These are phyloP conservation scores for Ensete glaucum DNA, from an alignment of 176 grass and related monocot species.

Conservation along the genomic window DNA sequence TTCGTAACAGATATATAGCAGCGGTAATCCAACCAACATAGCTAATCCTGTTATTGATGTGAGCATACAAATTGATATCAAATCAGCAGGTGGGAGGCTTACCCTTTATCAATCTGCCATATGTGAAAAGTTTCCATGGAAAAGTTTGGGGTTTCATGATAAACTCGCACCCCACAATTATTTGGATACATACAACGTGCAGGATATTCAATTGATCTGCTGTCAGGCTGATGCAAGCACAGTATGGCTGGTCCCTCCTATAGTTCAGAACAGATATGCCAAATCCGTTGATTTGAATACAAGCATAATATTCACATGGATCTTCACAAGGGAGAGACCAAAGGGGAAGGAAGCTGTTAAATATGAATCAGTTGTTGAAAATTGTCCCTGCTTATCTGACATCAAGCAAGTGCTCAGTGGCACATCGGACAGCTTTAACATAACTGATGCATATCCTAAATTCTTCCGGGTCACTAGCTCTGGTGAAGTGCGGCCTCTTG, in stretches of 20 bases:
- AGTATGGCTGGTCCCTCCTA: conserved; percentile 78
- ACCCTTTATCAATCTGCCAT: conserved; percentile 67
- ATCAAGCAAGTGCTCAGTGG: conserved; percentile 74
- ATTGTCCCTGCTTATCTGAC: conserved; percentile 45
- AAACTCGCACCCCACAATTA: conserved; percentile 64
- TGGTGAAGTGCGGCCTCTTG: conserved; percentile 82
- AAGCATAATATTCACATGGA: conserved; percentile 75
- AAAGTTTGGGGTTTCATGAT: conserved; percentile 38
- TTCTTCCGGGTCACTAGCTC: conserved; percentile 91
- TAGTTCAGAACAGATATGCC: conserved; percentile 59
- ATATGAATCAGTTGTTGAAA: conserved; percentile 56
- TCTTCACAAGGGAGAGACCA: conserved; percentile 87
- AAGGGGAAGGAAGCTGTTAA: conserved; percentile 92
- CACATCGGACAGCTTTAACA: conserved; percentile 48
- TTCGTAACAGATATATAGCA: conserved; percentile 89
- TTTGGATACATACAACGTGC: conserved; percentile 66
- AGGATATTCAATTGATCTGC: conserved; percentile 96
- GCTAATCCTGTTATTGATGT: conserved; percentile 94
- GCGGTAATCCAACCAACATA: conserved; percentile 97
- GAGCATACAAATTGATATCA: conserved; percentile 92
- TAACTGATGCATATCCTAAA: conserved; percentile 79
- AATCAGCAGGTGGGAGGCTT: conserved; percentile 71
- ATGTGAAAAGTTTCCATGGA: conserved; percentile 82
- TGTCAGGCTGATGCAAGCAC: conserved; percentile 89
- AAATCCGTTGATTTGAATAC: conserved; percentile 55